Base-by-base conservation (phyloP, 331 rosid genomes). In the Phaseolus coccineus region DNA sequence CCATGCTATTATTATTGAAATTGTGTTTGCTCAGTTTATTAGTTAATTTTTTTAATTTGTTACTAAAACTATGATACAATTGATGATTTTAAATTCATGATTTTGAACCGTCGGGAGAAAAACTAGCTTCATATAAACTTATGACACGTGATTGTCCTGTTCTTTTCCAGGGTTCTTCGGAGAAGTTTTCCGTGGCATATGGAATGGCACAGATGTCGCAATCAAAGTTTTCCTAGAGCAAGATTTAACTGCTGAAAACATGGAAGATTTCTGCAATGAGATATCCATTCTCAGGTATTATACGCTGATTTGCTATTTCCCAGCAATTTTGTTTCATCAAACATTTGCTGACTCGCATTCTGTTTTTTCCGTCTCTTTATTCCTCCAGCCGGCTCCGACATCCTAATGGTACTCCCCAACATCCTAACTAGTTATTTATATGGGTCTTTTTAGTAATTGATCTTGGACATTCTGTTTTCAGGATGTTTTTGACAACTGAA, bases 131-230 rank as follows among this genome's bases (percentile, higher is more conserved):
- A 12, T 71, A 8, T 71, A 8, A 66, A 71, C 72, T 79, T 76
- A 6, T 82, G 59, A 52, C 25, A 68, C 58, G 42, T 66, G 9
- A 31, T 59, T 71, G 80, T 72, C 56, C 48, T 80, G 39, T 68
- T 69, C 40, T 68, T 81, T 69, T 78, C 56, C 80, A 96, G 99
- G 99, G 53, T 96, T 91, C 87, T 96, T 96, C 58, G 99, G 98
- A 72, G 99, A 96, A 85, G 99, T 96, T 73, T 96, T 96, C 75
- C 97, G 96, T 57, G 97, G 99, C 59, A 79, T 82, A 31, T 96
- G 99, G 99, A 96, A 96, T 77, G 99, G 99, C 71, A 96, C 97
- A 71, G 98, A 93, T 78, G 99, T 96, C 53, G 99, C 99, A 46
- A 83, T 96, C 83, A 96, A 96, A 89, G 96, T 96, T 84, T 96